Evolutionary conservation across 2,329 filamentous ascomycete genomes (phyloP).

Genomic region (Madurella fahalii): DNA sequence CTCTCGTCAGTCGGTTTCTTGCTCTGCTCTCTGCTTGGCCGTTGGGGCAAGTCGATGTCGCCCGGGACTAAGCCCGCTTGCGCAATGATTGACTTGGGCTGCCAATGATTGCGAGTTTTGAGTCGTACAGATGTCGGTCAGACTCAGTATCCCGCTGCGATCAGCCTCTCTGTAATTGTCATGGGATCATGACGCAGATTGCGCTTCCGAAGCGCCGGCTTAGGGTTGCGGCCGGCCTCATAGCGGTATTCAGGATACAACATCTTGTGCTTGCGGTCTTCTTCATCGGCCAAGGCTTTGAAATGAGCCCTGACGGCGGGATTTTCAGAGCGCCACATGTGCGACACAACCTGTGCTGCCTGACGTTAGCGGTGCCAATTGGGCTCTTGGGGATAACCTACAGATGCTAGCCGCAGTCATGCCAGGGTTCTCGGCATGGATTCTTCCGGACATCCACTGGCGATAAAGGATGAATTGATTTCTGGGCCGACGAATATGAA

Average conservation of each 20-base stretch:
- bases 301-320: slow-evolving; percentile 9
- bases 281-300: slow-evolving; percentile 12
- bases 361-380: slow-evolving; percentile 1
- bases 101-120: too few relatives aligned
- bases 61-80: too few relatives aligned
- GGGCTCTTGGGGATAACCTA: background rate
- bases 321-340: slow-evolving; percentile 12
- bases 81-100: too few relatives aligned
- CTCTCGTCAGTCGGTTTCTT: too few relatives aligned
- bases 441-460: slow-evolving; percentile 16
- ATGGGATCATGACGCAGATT: slow-evolving; percentile 3
- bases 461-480: slow-evolving; percentile 21
- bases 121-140: background rate
- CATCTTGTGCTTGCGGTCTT: slow-evolving; percentile 10
- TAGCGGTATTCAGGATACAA: slow-evolving; percentile 14
- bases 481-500: slow-evolving; percentile 13
- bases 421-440: slow-evolving; percentile 13
- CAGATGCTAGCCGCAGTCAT: slow-evolving; percentile 17
- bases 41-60: too few relatives aligned
- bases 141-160: slow-evolving; percentile 4
- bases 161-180: slow-evolving; percentile 7
- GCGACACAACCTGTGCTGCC: slow-evolving; percentile 11
- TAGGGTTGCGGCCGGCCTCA: slow-evolving; percentile 3
- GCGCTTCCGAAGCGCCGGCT: background rate
- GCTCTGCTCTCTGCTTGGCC: too few relatives aligned